Percentiles rank a stretch among this genome's conserved stretches.
These are phyloP conservation scores for Schwanniomyces occidentalis DNA, from an alignment of 805 yeast species.

Conservation along the genomic window DNA sequence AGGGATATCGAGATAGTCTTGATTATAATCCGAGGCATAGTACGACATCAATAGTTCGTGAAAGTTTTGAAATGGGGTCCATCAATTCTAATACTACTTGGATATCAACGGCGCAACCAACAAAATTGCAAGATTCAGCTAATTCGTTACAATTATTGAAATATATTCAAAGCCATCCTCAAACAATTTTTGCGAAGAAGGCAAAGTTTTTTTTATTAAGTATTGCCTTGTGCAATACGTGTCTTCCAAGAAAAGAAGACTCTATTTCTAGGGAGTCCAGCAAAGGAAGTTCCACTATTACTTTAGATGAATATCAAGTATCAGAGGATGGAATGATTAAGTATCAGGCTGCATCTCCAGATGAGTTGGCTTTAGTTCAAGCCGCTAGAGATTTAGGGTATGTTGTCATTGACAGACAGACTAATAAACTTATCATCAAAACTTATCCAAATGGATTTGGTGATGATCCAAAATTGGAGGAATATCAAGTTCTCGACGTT, in stretches of 20 bases:
- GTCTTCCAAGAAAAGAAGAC: conserved; percentile 64
- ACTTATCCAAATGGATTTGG: conserved; percentile 85
- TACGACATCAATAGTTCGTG: conserved; percentile 34
- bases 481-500: conserved; percentile 72
- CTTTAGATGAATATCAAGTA: conserved; percentile 15
- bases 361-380: conserved; percentile 87
- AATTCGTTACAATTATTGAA: conserved; percentile 63
- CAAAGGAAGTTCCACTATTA: conserved; percentile 6
- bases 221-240: conserved; percentile 85
- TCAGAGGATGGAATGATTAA: conserved; percentile 51
- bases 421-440: conserved; percentile 60
- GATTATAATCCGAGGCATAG: conserved; percentile 21
- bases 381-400: conserved; percentile 97
- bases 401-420: conserved; percentile 71
- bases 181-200: conserved; percentile 63
- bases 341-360: conserved; percentile 96
- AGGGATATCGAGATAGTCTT: conserved; percentile 5
- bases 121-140: conserved; percentile 40
- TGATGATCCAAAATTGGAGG: conserved; percentile 59
- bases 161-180: conserved; percentile 72
- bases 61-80: conserved; percentile 31
- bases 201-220: conserved; percentile 80
- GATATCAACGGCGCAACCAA: conserved; percentile 52
- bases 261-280: conserved; percentile 1
- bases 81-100: conserved; percentile 33